phyloP scores from a whole-genome alignment of 2,329 filamentous ascomycete genomes.

The Cladophialophora yegresii region DNA sequence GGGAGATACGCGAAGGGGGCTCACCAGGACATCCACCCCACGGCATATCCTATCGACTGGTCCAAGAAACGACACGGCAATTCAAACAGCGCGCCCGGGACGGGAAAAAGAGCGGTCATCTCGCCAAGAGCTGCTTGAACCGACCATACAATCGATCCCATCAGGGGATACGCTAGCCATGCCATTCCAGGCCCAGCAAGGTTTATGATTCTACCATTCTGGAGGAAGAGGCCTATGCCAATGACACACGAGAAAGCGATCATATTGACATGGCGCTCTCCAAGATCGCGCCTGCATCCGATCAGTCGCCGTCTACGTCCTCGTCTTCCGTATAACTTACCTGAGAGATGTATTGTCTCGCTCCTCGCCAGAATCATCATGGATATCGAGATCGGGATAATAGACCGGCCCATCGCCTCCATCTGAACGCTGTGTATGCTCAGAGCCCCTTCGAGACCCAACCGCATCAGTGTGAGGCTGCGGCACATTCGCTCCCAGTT shows the following conservation, averaged over 20 bases:
- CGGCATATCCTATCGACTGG: constrained; percentile 13
- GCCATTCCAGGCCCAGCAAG: constrained; percentile 29
- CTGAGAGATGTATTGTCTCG: constrained; percentile 5
- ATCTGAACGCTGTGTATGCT: neutral
- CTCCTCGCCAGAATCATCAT: neutral
- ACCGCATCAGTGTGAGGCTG: neutral
- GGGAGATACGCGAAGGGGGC: neutral
- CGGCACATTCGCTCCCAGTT: neutral
- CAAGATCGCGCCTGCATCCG: neutral
- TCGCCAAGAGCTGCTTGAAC: constrained; percentile 49
- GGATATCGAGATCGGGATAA: neutral
- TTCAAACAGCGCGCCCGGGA: constrained; percentile 11
- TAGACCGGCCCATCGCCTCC: neutral
- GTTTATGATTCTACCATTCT: constrained; percentile 29
- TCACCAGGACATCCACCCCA: constrained; percentile 11
- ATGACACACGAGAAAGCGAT: constrained; percentile 31
- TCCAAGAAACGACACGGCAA: constrained; percentile 8
- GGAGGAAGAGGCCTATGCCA: constrained; percentile 33
- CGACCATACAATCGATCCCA: constrained; percentile 49
- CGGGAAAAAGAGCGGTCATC: constrained; percentile 37
- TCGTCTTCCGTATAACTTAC: neutral
- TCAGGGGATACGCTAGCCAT: constrained; percentile 43
- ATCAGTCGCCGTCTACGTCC: neutral
- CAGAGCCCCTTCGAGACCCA: neutral
- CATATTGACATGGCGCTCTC: constrained; percentile 31